These are phyloP conservation scores for Chaetoscypha palmicola DNA, from an alignment of 2,329 filamentous ascomycete species.

Conservation along the genomic window DNA sequence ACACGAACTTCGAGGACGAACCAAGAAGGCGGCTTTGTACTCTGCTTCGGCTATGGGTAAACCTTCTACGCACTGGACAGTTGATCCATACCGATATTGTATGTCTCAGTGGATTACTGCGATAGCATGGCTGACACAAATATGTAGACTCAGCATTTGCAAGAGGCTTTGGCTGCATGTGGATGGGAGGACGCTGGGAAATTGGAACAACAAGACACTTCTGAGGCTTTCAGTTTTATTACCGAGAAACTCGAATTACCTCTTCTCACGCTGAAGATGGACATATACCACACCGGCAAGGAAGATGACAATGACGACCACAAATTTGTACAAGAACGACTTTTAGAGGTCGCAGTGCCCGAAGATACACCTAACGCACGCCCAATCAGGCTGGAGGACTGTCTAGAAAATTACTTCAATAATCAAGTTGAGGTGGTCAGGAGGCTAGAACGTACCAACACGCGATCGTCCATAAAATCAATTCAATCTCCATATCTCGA, in stretches of 20 bases:
- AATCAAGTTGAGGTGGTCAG: conserved; percentile 75
- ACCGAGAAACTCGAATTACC: conserved; percentile 84
- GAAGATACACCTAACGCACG: conserved; percentile 59
- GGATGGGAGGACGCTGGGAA: conserved; percentile 78
- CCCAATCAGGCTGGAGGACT: conserved; percentile 77
- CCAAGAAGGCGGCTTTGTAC: conserved; percentile 65
- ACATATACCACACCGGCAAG: conserved; percentile 87
- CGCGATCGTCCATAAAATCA: conserved; percentile 35
- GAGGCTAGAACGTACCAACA: conserved; percentile 58
- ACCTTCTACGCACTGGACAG: conserved; percentile 77
- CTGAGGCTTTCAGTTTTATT: conserved; percentile 92
- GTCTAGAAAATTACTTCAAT: conserved; percentile 92
- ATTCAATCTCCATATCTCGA: conserved; percentile 13
- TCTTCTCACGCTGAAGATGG: conserved; percentile 83
- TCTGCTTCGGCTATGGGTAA: conserved; percentile 83
- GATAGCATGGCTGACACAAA: conserved; percentile 13
- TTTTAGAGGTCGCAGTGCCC: conserved; percentile 87
- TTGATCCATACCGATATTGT: conserved; percentile 82
- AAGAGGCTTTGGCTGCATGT: conserved; percentile 74
- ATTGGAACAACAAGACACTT: conserved; percentile 86
- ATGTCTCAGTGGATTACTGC: conserved; percentile 26
- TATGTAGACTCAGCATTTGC: conserved; percentile 67
- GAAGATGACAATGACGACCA: conserved; percentile 80
- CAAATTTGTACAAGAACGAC: conserved; percentile 85
- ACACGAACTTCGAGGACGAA: conserved; percentile 68